Evolutionary conservation across 352 stramenopile genomes (phyloP).

Genomic region (Phytophthora melonis): DNA sequence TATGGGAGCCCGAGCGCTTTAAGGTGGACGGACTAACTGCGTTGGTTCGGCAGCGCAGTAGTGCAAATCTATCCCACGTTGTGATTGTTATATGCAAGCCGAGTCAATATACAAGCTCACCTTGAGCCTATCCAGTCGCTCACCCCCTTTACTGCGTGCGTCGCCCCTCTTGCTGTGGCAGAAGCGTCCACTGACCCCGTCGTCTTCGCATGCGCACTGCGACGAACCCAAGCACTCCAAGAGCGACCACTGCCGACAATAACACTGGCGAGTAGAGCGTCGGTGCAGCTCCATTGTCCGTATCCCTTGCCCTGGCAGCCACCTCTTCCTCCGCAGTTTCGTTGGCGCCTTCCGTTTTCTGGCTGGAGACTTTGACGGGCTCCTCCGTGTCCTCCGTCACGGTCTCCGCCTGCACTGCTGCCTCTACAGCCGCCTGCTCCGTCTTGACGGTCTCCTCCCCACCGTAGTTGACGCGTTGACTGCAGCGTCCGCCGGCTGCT

Average conservation of each 20-base stretch:
- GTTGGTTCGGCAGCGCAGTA: no score
- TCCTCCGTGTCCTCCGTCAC: constrained; percentile 30
- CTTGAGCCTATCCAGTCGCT: not conserved
- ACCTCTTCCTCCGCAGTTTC: constrained; percentile 19
- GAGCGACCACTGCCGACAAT: constrained; percentile 13
- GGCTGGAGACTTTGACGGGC: constrained; percentile 18
- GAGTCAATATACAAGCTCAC: constrained; percentile 10
- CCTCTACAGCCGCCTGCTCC: not conserved
- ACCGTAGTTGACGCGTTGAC: not conserved
- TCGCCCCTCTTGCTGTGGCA: constrained; percentile 26
- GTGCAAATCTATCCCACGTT: no score
- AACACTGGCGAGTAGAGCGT: constrained; percentile 21
- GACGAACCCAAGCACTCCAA: constrained; percentile 23
- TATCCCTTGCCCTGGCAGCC: not conserved
- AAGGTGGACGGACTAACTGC: no score
- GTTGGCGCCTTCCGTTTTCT: constrained; percentile 30
- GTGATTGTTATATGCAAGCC: no score
- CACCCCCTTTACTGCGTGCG: constrained; percentile 19
- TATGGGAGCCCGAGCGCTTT: not conserved
- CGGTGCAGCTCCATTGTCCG: not conserved
- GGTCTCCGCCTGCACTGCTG: not conserved
- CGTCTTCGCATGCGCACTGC: constrained; percentile 23
- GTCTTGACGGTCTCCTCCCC: not conserved
- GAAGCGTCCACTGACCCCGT: constrained; percentile 25
- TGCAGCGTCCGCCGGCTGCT: not conserved